Conservation (phyloP, 2,329 filamentous ascomycete species). For the Diaporthe nobilis region DNA sequence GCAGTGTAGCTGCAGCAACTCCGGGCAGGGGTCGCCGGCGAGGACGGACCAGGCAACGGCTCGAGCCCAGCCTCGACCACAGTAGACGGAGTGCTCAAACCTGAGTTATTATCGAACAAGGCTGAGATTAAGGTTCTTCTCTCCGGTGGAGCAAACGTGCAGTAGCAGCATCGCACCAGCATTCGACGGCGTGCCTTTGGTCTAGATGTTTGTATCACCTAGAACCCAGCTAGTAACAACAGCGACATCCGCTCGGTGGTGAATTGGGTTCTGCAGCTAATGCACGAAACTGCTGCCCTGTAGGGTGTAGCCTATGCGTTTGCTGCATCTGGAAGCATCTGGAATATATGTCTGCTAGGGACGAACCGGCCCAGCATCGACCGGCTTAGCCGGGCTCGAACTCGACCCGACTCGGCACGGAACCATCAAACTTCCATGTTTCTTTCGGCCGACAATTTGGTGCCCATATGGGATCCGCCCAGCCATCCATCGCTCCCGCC, state of each 20-base stretch:
- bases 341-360: background rate
- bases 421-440: background rate
- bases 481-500: background rate
- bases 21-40: conserved; percentile 4
- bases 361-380: background rate
- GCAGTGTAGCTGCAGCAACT: background rate
- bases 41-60: conserved; percentile 7
- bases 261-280: background rate
- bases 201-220: background rate
- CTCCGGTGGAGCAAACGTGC: background rate
- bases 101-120: background rate
- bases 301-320: background rate
- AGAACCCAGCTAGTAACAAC: background rate
- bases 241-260: background rate
- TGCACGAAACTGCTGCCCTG: background rate
- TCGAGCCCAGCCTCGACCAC: background rate
- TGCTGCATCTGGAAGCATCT: too few species aligned
- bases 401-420: conserved; percentile 28
- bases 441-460: conserved; percentile 13
- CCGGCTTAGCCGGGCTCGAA: background rate
- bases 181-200: background rate
- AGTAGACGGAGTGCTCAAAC: too few species aligned
- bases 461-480: background rate
- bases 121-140: background rate
- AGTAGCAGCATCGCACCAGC: background rate